Percentiles rank a stretch among this genome's conserved stretches.
Evolutionary conservation across 202 grass and related monocot species (phyloP).

Genomic region (Saccharum hybrid): DNA sequence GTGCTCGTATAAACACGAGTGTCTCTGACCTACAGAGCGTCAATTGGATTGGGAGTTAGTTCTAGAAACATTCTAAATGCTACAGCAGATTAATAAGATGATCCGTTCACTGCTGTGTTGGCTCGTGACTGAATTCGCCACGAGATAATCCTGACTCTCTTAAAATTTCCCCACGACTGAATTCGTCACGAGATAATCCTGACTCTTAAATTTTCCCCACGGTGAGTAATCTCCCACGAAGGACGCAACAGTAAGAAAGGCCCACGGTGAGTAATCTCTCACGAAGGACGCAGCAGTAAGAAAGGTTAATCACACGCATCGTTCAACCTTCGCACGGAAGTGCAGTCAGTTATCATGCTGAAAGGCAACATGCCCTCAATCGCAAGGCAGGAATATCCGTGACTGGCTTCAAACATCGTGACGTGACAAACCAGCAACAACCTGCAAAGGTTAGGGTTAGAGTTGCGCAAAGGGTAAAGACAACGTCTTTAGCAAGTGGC

Average conservation of each 20-base stretch:
- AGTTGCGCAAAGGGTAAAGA: too few relatives aligned
- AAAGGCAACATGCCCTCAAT: not conserved
- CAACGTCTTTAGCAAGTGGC: too few relatives aligned
- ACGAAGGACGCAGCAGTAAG: not conserved
- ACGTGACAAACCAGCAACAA: too few relatives aligned
- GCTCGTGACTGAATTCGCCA: not conserved
- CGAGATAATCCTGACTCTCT: not conserved
- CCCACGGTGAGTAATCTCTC: not conserved
- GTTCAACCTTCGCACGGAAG: not conserved
- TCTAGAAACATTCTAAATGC: not conserved
- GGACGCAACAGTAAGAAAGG: too few relatives aligned
- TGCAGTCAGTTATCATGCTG: too few relatives aligned
- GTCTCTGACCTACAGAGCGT: not conserved
- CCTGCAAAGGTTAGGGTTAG: too few relatives aligned
- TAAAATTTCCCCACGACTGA: not conserved
- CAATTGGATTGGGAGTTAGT: not conserved
- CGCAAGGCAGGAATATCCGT: not conserved
- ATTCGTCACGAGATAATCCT: not conserved
- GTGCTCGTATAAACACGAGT: conserved; percentile 15
- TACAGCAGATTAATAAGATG: not conserved
- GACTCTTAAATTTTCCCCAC: not conserved
- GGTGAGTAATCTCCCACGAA: too few relatives aligned
- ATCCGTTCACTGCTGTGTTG: not conserved
- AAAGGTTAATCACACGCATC: not conserved
- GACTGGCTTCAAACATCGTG: not conserved